phyloP scores from a whole-genome alignment of 495 filamentous ascomycete species.

The Evernia prunastri region DNA sequence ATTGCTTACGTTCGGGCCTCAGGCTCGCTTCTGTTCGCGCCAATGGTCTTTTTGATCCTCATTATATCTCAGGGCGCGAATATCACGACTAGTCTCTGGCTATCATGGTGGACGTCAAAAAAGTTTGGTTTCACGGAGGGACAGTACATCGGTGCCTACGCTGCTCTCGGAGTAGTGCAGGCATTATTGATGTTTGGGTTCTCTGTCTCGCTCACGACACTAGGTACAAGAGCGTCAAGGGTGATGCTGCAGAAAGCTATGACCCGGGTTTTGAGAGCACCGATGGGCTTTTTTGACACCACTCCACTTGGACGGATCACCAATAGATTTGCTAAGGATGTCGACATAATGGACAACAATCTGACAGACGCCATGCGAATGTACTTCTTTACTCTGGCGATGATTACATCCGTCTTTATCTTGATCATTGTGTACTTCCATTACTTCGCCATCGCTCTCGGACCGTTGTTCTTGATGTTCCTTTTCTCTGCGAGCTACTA shows the following conservation, averaged over 20 bases:
- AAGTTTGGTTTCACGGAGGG: slow-evolving; percentile 61
- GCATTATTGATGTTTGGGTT: slow-evolving; percentile 75
- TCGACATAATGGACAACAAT: slow-evolving; percentile 93
- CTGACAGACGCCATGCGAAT: slow-evolving; percentile 87
- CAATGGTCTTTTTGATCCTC: slow-evolving; percentile 59
- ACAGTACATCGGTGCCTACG: slow-evolving; percentile 82
- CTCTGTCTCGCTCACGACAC: slow-evolving; percentile 60
- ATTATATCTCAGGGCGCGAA: slow-evolving; percentile 70
- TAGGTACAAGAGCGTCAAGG: slow-evolving; percentile 73
- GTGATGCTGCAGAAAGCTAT: slow-evolving; percentile 82
- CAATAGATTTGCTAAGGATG: slow-evolving; percentile 93
- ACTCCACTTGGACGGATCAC: slow-evolving; percentile 94
- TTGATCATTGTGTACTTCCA: slow-evolving; percentile 90
- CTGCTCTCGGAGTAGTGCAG: slow-evolving; percentile 63
- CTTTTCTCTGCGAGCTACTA: slow-evolving; percentile 82
- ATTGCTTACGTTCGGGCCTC: slow-evolving; percentile 71
- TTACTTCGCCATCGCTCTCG: slow-evolving; percentile 86
- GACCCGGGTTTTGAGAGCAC: slow-evolving; percentile 71
- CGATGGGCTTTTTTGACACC: slow-evolving; percentile 97
- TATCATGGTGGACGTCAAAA: slow-evolving; percentile 83
- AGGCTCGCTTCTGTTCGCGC: slow-evolving; percentile 63
- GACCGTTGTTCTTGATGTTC: slow-evolving; percentile 73
- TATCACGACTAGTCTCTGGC: slow-evolving; percentile 83
- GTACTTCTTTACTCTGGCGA: slow-evolving; percentile 79
- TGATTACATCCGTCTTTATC: slow-evolving; percentile 71